Conservation (phyloP, 2,329 filamentous ascomycete species). For the Aspergillus viridinutans region DNA sequence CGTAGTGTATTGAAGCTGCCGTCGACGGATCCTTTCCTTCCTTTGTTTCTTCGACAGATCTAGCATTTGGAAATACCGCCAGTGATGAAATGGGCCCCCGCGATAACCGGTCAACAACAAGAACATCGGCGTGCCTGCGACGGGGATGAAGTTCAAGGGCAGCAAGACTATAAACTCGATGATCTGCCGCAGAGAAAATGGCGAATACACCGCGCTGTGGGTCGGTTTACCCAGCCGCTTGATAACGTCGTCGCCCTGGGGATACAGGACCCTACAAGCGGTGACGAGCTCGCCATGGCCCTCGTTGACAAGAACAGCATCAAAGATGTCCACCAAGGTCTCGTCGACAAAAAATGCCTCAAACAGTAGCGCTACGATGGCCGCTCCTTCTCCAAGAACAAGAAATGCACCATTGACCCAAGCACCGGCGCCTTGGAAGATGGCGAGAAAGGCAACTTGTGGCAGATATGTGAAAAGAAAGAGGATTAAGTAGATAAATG, state of each 20-base stretch:
- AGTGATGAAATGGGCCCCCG: slow-evolving; percentile 83
- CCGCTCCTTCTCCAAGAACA: slow-evolving; percentile 65
- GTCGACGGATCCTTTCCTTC: slow-evolving; percentile 63
- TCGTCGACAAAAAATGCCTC: slow-evolving; percentile 81
- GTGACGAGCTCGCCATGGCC: slow-evolving; percentile 66
- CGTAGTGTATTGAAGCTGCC: slow-evolving; percentile 83
- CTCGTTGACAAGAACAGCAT: slow-evolving; percentile 74
- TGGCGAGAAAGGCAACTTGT: slow-evolving; percentile 79
- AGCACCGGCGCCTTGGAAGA: slow-evolving; percentile 84
- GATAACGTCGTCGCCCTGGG: slow-evolving; percentile 67
- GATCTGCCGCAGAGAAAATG: slow-evolving; percentile 89
- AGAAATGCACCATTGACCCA: slow-evolving; percentile 86
- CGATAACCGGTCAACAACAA: slow-evolving; percentile 82
- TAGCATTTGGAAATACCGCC: slow-evolving; percentile 80
- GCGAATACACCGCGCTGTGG: slow-evolving; percentile 70
- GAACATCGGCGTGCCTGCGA: slow-evolving; percentile 78
- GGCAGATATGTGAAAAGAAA: slow-evolving; percentile 87
- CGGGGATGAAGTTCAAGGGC: slow-evolving; percentile 82
- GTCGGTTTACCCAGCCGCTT: slow-evolving; percentile 80
- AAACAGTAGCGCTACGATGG: slow-evolving; percentile 62
- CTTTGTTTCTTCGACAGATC: slow-evolving; percentile 70
- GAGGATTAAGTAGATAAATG: slow-evolving; percentile 76
- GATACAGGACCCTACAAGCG: slow-evolving; percentile 61
- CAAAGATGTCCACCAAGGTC: slow-evolving; percentile 75
- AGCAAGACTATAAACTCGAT: slow-evolving; percentile 74